Base-by-base conservation (phyloP, 441 rosid species). In the Aleurites moluccanus region DNA sequence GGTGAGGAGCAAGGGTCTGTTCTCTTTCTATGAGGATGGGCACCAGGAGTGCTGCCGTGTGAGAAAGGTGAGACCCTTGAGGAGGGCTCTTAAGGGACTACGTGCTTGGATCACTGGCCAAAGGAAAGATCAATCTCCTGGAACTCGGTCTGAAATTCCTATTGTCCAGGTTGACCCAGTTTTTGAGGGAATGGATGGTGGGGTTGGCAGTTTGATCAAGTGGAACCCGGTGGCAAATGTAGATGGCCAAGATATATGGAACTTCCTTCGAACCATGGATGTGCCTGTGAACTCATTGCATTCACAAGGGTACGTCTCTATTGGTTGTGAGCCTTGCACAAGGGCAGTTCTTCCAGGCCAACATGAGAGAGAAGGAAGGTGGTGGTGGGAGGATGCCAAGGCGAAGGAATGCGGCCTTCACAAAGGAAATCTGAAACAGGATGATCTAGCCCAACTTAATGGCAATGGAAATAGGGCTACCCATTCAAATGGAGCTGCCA, bases 311-410 rank as follows among this genome's bases (percentile, higher is more conserved):
- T 92, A 92, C 47, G 80, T 92, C 73, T 95, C 98, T 0, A 95
- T 95, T 11, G 99, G 99, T 0, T 95, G 99, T 20, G 99, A 92
- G 91, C 97, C 99, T 0, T 92, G 99, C 81, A 95, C 99, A 0
- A 88, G 91, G 83, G 87, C 98, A 0, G 94, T 92, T 10, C 91
- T 95, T 25, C 99, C 98, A 0, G 98, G 99, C 15, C 98, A 92
- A 68, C 99, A 92, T 62, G 98, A 95, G 87, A 91, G 99, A 69
- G 99, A 95, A 85, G 99, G 99, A 70, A 90, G 99, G 75, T 92
- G 99, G 99, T 95, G 99, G 99, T 95, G 99, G 99, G 99, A 95
- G 88, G 99, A 95, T 59, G 91, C 99, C 50, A 91, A 85, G 81
- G 96, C 99, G 6, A 92, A 95, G 79, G 99, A 95, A 70, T 95